Evolutionary conservation across 108 stramenopile genomes (phyloP).

Genomic region (Discostella pseudostelligera): DNA sequence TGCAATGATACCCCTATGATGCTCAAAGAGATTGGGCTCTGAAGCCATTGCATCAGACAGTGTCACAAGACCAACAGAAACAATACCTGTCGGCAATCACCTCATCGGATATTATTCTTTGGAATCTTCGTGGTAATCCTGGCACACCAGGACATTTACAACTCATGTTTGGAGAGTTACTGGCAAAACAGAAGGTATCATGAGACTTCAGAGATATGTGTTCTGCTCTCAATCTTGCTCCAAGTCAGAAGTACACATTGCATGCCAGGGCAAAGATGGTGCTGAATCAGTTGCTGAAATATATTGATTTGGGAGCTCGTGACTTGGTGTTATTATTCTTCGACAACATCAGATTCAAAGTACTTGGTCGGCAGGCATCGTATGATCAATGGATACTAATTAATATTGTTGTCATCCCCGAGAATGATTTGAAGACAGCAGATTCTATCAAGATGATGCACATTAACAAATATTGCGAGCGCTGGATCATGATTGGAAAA

Average conservation of each 20-base stretch:
- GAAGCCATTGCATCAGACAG: too few relatives aligned
- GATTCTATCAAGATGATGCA: not conserved
- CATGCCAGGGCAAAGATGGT: not conserved
- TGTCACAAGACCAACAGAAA: too few relatives aligned
- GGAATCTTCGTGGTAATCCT: not conserved
- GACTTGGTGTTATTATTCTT: slow-evolving; percentile 5
- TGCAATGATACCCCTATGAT: too few relatives aligned
- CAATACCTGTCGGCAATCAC: not conserved
- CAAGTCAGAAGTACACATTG: not conserved
- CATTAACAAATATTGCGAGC: not conserved
- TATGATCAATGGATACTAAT: slow-evolving; percentile 13
- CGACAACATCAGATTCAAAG: slow-evolving; percentile 7
- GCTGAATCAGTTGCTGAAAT: not conserved
- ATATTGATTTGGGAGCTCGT: not conserved
- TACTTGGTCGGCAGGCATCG: slow-evolving; percentile 7
- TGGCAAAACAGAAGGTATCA: not conserved
- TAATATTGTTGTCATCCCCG: not conserved
- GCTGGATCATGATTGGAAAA: not conserved
- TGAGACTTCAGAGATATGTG: slow-evolving; percentile 9
- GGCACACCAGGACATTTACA: slow-evolving; percentile 3
- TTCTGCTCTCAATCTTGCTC: slow-evolving; percentile 2
- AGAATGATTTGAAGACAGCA: not conserved
- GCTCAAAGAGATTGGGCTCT: too few relatives aligned
- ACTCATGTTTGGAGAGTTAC: slow-evolving; percentile 8
- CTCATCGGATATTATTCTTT: not conserved